Evolutionary conservation across 2,329 filamentous ascomycete genomes (phyloP).

Genomic region (Aschersonia sp.): DNA sequence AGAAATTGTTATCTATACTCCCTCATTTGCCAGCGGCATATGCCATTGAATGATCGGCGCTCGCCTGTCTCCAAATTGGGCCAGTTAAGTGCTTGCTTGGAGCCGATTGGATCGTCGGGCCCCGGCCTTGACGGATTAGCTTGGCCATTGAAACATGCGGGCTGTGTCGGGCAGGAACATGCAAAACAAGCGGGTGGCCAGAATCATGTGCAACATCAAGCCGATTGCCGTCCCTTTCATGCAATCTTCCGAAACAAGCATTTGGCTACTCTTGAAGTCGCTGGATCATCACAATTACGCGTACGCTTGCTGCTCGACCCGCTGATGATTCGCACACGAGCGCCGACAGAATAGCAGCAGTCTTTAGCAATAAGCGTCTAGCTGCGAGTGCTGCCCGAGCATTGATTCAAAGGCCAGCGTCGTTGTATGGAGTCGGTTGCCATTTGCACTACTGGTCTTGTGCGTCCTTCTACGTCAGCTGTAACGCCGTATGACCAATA

Average conservation of each 20-base stretch:
- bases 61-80: not conserved
- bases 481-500: not conserved
- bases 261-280: not conserved
- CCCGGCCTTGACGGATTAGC: not conserved
- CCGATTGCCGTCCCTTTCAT: too few relatives aligned
- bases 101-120: not conserved
- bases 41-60: not conserved
- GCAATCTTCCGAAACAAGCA: not conserved
- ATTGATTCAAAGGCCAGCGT: too few relatives aligned
- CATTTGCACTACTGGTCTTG: not conserved
- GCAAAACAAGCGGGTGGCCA: not conserved
- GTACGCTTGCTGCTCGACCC: too few relatives aligned
- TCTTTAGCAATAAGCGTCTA: too few relatives aligned
- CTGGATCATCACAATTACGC: too few relatives aligned
- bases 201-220: not conserved
- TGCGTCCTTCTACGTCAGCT: not conserved
- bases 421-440: too few relatives aligned
- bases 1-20: too few relatives aligned
- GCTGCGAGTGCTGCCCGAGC: too few relatives aligned
- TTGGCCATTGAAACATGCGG: not conserved
- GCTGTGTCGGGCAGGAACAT: not conserved
- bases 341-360: not conserved
- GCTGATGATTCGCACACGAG: not conserved
- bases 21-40: not conserved
- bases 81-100: not conserved